Base-by-base conservation (phyloP, 1,139 yeast genomes). In the Citeromyces siamensis region DNA sequence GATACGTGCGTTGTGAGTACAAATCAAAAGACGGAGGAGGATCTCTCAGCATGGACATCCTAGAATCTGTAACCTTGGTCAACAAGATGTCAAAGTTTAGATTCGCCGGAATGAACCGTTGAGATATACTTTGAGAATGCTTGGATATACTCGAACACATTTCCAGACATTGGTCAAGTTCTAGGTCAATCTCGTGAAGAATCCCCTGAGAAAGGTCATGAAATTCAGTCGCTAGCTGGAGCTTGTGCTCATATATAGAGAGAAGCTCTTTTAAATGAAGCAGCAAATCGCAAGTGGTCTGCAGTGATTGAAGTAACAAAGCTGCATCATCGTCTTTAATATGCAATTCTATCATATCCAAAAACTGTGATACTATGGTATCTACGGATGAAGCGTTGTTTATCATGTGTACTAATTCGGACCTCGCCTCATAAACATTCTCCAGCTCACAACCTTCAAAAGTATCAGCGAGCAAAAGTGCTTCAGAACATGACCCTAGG, bases 161-260 rank as follows among this genome's bases (percentile, higher is more conserved):
- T n/a, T n/a, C n/a, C 63, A 53, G 28, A 46, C 79, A 72, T 12
- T 55, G 55, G 33, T 63, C 66, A 14, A 76, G 60, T 43, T 77
- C 83, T 14, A 51, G 50, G 26, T 64, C 63, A 21, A 79, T 62
- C 1, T 76, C 66, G 10, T 59, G 59, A 42, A 80, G 62, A 19
- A 77, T 71, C 28, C 59, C 59, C 34, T 63, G 63, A 37, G 62
- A 64, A 28, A 81, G 60, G 46, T 81, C 93, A 37, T 64, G 58
- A 55, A 67, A 77, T 42, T 74, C 78, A 9, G 66, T 58, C 1
- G 81, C 64, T 6, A 77, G 56, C 41, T 72, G 80, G 8, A 76
- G 58, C 36, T 61, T 62, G 32, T 57, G 55, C 46, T 72, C 68
- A 26, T 64, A 51, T 2, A 56, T 44, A 6, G 61, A 49, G 6